Percentiles rank a stretch among this genome's conserved stretches.
Conservation (phyloP, 2,329 filamentous ascomycete genomes). For the Colletotrichum simmondsii region DNA sequence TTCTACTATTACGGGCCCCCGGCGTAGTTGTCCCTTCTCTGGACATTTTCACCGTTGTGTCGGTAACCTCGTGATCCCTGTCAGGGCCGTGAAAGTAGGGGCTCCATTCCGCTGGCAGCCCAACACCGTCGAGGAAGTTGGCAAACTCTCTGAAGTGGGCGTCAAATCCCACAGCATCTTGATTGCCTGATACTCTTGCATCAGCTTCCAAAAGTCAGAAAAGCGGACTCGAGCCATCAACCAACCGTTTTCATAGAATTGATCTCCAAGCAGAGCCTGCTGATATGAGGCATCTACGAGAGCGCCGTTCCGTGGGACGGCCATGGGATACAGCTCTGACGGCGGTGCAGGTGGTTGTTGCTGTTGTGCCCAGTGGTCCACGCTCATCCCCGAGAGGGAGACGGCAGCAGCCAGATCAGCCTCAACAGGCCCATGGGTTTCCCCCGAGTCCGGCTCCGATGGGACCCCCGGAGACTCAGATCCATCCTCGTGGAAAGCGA, state of each 20-base stretch:
- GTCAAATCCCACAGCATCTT: slow-evolving; percentile 38
- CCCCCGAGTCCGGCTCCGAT: slow-evolving; percentile 40
- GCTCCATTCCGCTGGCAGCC: slow-evolving; percentile 51
- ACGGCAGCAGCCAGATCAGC: slow-evolving; percentile 42
- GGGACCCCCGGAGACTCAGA: slow-evolving; percentile 31
- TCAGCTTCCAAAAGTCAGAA: not conserved
- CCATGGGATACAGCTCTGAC: slow-evolving; percentile 22
- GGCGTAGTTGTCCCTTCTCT: slow-evolving; percentile 31
- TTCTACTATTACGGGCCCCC: slow-evolving; percentile 18
- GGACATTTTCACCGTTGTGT: slow-evolving; percentile 36
- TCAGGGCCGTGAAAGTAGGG: slow-evolving; percentile 46
- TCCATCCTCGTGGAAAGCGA: slow-evolving; percentile 46
- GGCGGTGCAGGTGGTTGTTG: slow-evolving; percentile 3
- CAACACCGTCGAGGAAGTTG: slow-evolving; percentile 49
- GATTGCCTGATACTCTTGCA: slow-evolving; percentile 1
- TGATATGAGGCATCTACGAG: slow-evolving; percentile 36
- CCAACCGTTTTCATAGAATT: slow-evolving; percentile 39
- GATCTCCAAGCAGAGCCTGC: slow-evolving; percentile 40
- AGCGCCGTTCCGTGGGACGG: slow-evolving; percentile 15
- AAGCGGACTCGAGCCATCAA: not conserved
- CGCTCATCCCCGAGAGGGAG: slow-evolving; percentile 46
- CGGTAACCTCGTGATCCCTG: slow-evolving; percentile 37
- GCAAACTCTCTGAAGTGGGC: slow-evolving; percentile 50
- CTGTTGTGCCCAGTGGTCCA: slow-evolving; percentile 40
- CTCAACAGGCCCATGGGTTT: slow-evolving; percentile 40